Evolutionary conservation across 768 basidiomycete genomes (phyloP), one percentile per base, ranked within the genome.

Genomic region (Antrodiella citrinella): DNA sequence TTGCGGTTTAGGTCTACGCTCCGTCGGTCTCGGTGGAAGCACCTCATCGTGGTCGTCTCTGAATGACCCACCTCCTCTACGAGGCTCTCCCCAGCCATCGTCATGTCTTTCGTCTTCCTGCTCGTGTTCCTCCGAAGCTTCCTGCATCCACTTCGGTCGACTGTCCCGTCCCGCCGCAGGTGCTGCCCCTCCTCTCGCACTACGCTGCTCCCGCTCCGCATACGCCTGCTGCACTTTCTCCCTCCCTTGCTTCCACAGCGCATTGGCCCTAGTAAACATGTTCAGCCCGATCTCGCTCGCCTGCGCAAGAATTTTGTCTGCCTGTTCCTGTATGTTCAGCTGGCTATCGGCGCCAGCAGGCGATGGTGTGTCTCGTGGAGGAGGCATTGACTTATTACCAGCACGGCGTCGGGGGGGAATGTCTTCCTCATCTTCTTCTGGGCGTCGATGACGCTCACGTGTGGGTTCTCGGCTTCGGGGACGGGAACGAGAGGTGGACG

Each of bases 271-370:
- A 54, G 71, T 91, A 60, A 97, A 86, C 66, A 97, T 69, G 51
- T 70, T 85, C 52, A 86, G 68, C 4, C 95, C 91, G 47, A 99
- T 81, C 64, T 87, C 87, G 50, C 82, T 84, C 0, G 93, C 94
- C 57, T 93, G 91, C 0, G 83, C 75, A 0, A 95, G 59, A 0
- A 93, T 64, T 61, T 86, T 89, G 56, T 90, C 87, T 3, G 91
- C 84, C 26, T 90, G 86, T n/a, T 80, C 77, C 51, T 84, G 79
- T 11, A 66, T 54, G 54, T 49, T 30, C 41, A 9, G 7, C 56
- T 30, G n/a, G 35, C 22, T 26, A 45, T 38, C 18, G 15, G 47
- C 11, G 47, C 42, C 47, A 15, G 57, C 59, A 1, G 53, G 54
- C 13, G 51, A 40, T 1, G 53, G 53, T 2, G 57, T 47, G 25